These are phyloP conservation scores for Serpula lacrymans DNA, from an alignment of 768 basidiomycete species.

Conservation along the genomic window DNA sequence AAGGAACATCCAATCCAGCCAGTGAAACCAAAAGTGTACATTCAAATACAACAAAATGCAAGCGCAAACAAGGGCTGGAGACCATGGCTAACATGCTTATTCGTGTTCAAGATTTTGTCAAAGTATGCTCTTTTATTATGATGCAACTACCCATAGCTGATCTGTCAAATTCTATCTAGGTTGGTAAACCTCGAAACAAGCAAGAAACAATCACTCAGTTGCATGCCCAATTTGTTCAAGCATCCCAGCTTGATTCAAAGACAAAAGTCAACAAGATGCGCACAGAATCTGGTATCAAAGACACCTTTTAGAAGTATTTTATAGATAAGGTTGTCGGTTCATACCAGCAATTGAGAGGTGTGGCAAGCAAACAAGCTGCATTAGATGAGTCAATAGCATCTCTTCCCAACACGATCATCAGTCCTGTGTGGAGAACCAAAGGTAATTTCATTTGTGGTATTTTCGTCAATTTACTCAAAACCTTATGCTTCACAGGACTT, in stretches of 20 bases:
- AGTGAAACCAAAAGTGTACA: no score
- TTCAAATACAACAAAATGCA: constrained; percentile 1
- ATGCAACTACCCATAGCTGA: no score
- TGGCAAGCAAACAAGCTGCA: background rate
- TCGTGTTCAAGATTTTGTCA: constrained; percentile 20
- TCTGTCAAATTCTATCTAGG: no score
- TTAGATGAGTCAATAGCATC: no score
- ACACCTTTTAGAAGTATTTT: constrained; percentile 2
- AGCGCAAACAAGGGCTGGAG: background rate
- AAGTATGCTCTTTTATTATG: no score
- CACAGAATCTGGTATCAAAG: constrained; percentile 1
- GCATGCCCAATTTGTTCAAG: no score
- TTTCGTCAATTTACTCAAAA: background rate
- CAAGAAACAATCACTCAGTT: no score
- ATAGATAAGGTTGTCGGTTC: background rate
- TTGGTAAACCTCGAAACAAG: no score
- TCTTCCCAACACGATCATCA: constrained; percentile 22
- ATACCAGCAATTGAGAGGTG: background rate
- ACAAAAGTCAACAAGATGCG: background rate
- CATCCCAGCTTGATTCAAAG: no score
- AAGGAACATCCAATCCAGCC: no score
- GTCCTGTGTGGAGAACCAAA: constrained; percentile 32
- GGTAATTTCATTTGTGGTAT: constrained; percentile 7
- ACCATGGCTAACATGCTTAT: constrained; percentile 13
- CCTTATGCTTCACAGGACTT: constrained; percentile 10